These are phyloP conservation scores for Hippophae gyantsensis DNA, from an alignment of 306 rosid species.

Conservation along the genomic window DNA sequence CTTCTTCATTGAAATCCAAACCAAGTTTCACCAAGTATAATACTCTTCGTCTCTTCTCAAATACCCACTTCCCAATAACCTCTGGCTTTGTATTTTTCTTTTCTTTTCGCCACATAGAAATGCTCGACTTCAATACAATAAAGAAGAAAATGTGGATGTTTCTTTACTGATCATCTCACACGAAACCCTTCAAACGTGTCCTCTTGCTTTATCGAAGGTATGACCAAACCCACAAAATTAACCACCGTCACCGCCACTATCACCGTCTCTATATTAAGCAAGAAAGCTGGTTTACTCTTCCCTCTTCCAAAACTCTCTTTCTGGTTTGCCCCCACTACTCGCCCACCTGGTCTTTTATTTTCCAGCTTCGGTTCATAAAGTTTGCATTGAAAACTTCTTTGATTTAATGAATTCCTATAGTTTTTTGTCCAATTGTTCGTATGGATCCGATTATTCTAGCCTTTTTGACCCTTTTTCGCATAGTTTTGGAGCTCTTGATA, in stretches of 20 bases:
- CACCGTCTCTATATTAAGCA: conserved; percentile 22
- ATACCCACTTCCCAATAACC: conserved; percentile 17
- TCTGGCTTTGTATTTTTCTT: conserved; percentile 1
- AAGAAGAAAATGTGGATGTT: conserved; percentile 56
- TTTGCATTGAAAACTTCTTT: neutral
- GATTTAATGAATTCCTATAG: conserved; percentile 28
- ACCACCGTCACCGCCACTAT: conserved; percentile 6
- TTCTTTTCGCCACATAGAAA: conserved; percentile 7
- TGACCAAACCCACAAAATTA: conserved; percentile 25
- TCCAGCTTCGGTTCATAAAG: conserved; percentile 22
- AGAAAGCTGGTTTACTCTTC: conserved; percentile 24
- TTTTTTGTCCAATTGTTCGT: conserved; percentile 26
- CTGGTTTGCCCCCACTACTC: conserved; percentile 61
- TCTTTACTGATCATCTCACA: conserved; percentile 24
- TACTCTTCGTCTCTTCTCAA: neutral
- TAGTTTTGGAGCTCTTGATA: conserved; percentile 20
- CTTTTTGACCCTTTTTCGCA: conserved; percentile 25
- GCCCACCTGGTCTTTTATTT: conserved; percentile 59
- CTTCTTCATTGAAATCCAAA: conserved; percentile 25
- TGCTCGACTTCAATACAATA: conserved; percentile 27
- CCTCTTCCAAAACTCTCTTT: conserved; percentile 49
- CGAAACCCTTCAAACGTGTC: conserved; percentile 12
- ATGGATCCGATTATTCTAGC: conserved; percentile 16
- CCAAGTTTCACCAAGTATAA: conserved; percentile 11
- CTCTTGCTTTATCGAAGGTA: conserved; percentile 42